Base-by-base conservation (phyloP, 768 basidiomycete species). In the Suillus decipiens region DNA sequence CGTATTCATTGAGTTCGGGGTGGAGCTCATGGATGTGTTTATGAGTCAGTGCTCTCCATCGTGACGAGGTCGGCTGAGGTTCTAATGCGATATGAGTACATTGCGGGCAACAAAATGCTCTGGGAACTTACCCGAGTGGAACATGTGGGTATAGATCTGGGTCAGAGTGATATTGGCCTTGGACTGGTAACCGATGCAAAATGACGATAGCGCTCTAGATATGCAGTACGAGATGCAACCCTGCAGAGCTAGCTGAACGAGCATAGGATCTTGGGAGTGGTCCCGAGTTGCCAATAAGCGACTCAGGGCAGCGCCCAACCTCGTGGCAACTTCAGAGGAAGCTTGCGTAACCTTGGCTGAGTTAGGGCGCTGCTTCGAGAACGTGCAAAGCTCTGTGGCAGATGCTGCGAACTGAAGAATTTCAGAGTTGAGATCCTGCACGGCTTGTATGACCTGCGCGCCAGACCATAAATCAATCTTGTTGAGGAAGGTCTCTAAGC, bases 391-490 rank as follows among this genome's bases (percentile, higher is more conserved):
- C 73, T 93, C 90, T 17, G 88, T 87, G 8, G 88, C 89, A 28
- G 87, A 84, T 17, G 89, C 89, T 10, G 90, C 87, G 63, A 90
- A 89, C 66, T 90, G 90, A n/a, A 90, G 81, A 63, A 92, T 88
- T 74, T 92, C 90, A 0, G 88, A 86, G 71, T 92, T 92, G 72
- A 92, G 81, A 69, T 92, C 90, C 66, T 89, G 87, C 15, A 92
- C 86, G 3, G 89, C 86, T 70, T 92, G 89, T 55, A 92, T 83
- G 71, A 92, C 82, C 71, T 91, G 89, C 1, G 89, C 86, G 14
- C 90, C 90, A 2, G 89, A 90, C 88, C 87, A 90, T 36, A 73
- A 69, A 73, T 92, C 90, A 37, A 85, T 86, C 64, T 89, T 87
- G 17, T 89, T 89, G 77, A 92, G 81, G 73, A 87, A 92, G 24